A percentile compares a stretch with the other conserved stretches of the same genome.
These are phyloP conservation scores for Saccharomycopsis babjevae DNA, from an alignment of 805 yeast species.

Conservation along the genomic window DNA sequence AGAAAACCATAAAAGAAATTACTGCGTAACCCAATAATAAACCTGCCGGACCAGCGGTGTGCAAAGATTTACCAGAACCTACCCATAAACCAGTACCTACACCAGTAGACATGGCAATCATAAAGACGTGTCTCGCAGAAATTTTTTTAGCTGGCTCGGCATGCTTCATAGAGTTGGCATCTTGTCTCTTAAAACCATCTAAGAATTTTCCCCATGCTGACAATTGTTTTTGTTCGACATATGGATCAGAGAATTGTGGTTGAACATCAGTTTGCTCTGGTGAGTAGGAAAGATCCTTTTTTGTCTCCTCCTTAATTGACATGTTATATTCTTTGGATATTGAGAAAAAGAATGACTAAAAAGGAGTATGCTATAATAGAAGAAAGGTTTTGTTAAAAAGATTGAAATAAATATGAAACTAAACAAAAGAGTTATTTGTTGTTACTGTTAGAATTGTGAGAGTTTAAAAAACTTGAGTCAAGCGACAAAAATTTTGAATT, in stretches of 20 bases:
- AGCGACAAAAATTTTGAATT: background rate
- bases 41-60: slow-evolving; percentile 38
- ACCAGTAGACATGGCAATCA: slow-evolving; percentile 79
- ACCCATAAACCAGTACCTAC: slow-evolving; percentile 69
- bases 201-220: slow-evolving; percentile 14
- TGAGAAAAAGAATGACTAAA: background rate
- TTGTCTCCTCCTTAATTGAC: background rate
- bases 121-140: slow-evolving; percentile 43
- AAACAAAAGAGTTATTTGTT: background rate
- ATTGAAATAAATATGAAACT: background rate
- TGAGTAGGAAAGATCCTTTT: background rate
- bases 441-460: background rate
- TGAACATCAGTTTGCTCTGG: slow-evolving; percentile 1
- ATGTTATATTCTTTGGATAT: background rate
- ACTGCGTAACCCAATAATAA: slow-evolving; percentile 46
- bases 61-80: slow-evolving; percentile 42
- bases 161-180: slow-evolving; percentile 3
- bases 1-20: slow-evolving; percentile 47
- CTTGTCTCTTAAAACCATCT: slow-evolving; percentile 15
- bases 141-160: slow-evolving; percentile 25
- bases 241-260: background rate
- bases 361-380: background rate
- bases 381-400: background rate
- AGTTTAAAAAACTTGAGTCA: background rate
- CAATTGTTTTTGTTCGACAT: background rate